Evolutionary conservation across 352 stramenopile species (phyloP).

Genomic region (Thalassiosira oceanica): DNA sequence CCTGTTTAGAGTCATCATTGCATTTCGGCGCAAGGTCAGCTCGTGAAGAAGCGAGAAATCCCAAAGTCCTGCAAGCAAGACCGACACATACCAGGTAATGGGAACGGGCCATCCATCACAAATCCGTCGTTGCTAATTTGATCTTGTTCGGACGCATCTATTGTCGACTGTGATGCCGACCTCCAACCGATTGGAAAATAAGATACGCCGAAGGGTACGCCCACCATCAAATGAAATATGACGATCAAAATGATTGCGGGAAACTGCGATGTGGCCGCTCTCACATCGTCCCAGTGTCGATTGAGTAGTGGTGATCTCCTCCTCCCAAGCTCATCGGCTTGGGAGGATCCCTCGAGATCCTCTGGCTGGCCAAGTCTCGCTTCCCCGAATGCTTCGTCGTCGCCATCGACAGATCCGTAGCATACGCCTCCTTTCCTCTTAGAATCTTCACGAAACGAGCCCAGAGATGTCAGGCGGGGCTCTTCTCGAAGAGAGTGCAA

Average conservation of each 20-base stretch:
- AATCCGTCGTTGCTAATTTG: conserved; percentile 6
- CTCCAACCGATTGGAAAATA: conserved; percentile 48
- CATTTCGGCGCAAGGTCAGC: too few relatives aligned
- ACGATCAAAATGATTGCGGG: conserved; percentile 25
- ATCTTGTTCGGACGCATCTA: not conserved
- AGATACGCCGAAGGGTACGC: conserved; percentile 45
- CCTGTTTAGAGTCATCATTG: too few relatives aligned
- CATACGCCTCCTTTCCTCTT: too few relatives aligned
- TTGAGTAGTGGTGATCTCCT: conserved; percentile 10
- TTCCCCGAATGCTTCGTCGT: conserved; percentile 1
- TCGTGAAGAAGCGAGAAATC: too few relatives aligned
- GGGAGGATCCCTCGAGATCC: too few relatives aligned
- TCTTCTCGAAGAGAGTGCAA: too few relatives aligned
- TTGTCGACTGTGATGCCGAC: conserved; percentile 10
- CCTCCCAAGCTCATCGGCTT: too few relatives aligned
- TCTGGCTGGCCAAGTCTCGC: not conserved
- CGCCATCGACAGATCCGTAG: too few relatives aligned
- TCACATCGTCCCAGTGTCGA: conserved; percentile 3
- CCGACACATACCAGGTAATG: too few relatives aligned
- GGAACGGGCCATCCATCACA: conserved; percentile 51
- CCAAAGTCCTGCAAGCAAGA: too few relatives aligned
- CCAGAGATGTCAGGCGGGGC: too few relatives aligned
- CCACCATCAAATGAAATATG: conserved; percentile 32
- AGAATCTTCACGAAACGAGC: too few relatives aligned
- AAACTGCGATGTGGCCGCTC: conserved; percentile 10